phyloP scores from a whole-genome alignment of 176 grass and related monocot species.

The Microstegium vimineum region DNA sequence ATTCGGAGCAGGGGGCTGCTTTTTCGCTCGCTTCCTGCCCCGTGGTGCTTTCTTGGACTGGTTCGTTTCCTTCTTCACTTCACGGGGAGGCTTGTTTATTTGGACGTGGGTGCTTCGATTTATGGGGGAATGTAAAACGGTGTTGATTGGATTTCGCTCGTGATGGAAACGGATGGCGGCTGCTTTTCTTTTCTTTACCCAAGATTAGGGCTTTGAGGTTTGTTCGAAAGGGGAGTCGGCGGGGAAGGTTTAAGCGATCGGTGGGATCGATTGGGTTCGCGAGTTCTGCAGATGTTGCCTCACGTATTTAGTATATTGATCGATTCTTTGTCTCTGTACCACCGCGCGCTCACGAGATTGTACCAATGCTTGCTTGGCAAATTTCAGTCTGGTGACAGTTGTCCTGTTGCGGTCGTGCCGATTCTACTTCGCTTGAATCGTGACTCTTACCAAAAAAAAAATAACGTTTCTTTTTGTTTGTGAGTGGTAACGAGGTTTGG shows the following conservation, averaged over 20 bases:
- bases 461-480: background rate
- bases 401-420: background rate
- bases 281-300: background rate
- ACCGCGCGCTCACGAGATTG: background rate
- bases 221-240: background rate
- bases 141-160: background rate
- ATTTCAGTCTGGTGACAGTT: background rate
- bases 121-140: background rate
- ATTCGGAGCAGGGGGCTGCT: background rate
- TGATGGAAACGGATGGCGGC: background rate
- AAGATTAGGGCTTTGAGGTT: constrained; percentile 10
- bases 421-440: background rate
- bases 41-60: constrained; percentile 2
- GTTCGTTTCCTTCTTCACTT: background rate
- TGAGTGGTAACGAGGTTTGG: background rate
- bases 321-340: background rate
- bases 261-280: background rate
- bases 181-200: background rate
- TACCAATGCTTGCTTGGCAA: background rate
- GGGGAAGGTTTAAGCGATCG: background rate
- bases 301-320: background rate
- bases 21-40: background rate
- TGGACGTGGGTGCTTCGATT: background rate
- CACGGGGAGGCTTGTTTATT: background rate
- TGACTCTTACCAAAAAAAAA: background rate